A percentile compares a stretch with the other conserved stretches of the same genome.
phyloP scores from a whole-genome alignment of 768 basidiomycete genomes.

The Pleurotus eryngii region DNA sequence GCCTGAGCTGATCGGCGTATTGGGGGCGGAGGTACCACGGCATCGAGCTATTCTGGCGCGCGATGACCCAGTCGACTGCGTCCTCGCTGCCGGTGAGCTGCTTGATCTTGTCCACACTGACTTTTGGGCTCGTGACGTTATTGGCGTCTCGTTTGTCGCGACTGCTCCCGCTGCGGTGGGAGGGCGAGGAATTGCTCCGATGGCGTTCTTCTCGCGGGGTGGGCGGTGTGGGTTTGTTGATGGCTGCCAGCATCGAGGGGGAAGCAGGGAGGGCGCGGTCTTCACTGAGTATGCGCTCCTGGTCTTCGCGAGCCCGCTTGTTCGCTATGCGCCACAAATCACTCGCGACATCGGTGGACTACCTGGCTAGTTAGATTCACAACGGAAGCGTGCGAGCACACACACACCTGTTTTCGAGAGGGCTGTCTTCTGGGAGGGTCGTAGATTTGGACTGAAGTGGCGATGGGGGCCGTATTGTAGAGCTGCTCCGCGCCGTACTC shows the following conservation, averaged over 20 bases:
- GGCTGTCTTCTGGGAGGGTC: constrained; percentile 6
- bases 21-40: constrained; percentile 64
- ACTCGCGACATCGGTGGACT: neutral
- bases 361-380: neutral
- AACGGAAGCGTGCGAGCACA: neutral
- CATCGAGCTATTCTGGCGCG: constrained; percentile 19
- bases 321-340: constrained; percentile 3
- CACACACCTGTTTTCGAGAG: constrained; percentile 13
- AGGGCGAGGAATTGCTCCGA: constrained; percentile 8
- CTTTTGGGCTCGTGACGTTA: constrained; percentile 12
- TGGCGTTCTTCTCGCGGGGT: constrained; percentile 23
- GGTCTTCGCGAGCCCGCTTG: neutral
- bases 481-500: constrained; percentile 48
- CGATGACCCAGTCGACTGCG: constrained; percentile 30
- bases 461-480: constrained; percentile 36
- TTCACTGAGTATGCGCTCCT: constrained; percentile 4
- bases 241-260: neutral
- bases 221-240: constrained; percentile 35
- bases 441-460: constrained; percentile 23
- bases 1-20: constrained; percentile 59
- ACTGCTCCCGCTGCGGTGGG: neutral
- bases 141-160: constrained; percentile 26
- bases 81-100: constrained; percentile 40
- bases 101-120: constrained; percentile 30
- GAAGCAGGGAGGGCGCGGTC: constrained; percentile 12